Evolutionary conservation across 495 filamentous ascomycete species (phyloP).

Genomic region (Viridothelium virens): DNA sequence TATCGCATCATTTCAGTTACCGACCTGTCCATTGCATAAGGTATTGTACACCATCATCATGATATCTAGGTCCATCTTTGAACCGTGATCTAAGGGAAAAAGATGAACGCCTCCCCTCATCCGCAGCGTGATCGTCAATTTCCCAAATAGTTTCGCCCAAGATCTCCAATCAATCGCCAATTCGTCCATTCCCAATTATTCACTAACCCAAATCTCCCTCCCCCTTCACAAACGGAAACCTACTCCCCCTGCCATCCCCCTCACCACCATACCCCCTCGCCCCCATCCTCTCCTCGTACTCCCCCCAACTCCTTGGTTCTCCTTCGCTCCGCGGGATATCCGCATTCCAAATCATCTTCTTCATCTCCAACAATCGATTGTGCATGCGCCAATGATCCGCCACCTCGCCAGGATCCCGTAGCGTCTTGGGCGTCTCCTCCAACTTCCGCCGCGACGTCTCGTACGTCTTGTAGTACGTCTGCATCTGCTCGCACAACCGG

Average conservation of each 20-base stretch:
- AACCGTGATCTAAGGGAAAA: too few relatives aligned
- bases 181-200: too few relatives aligned
- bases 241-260: background rate
- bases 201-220: background rate
- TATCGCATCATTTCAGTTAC: background rate
- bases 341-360: slow-evolving; percentile 10
- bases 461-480: background rate
- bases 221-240: background rate
- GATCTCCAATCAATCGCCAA: too few relatives aligned
- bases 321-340: slow-evolving; percentile 1
- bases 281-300: slow-evolving; percentile 1
- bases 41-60: too few relatives aligned
- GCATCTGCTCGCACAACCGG: slow-evolving; percentile 1
- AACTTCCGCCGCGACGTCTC: background rate
- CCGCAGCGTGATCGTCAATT: too few relatives aligned
- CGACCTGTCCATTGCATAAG: background rate
- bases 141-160: too few relatives aligned
- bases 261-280: background rate
- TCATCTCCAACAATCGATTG: slow-evolving; percentile 8
- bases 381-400: slow-evolving; percentile 6
- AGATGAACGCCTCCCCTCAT: too few relatives aligned
- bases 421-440: background rate
- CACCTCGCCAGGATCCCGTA: background rate
- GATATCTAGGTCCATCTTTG: background rate
- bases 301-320: slow-evolving; percentile 10